Base-by-base conservation (phyloP, 1,284 basidiomycete genomes). In the Naganishia liquefaciens region DNA sequence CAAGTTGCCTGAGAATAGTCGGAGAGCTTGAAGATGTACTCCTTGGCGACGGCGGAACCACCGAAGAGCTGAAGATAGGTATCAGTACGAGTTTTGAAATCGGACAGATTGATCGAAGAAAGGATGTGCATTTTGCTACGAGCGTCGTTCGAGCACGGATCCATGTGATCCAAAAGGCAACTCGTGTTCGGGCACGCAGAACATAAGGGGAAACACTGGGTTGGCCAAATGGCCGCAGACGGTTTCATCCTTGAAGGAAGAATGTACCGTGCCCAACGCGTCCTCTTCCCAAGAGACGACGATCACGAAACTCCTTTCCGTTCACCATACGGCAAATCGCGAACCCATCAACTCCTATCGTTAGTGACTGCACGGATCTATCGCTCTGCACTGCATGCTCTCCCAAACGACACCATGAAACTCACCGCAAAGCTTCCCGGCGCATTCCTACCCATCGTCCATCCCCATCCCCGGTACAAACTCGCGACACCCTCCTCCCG, bases 401-500 rank as follows among this genome's bases (percentile, higher is more conserved):
- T 23, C 23, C 47, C 19, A 6, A 15, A 49, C 47, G 21, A 23
- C 47, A 13, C 49, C 54, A 50, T n/a, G 15, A 50, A 5, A 82
- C 89, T 68, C 74, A 93, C 91, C 62, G 95, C 93, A 72, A 99
- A 99, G 63, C 86, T 88, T 17, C 95, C 95, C 2, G 95, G 95
- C 1, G 95, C 95, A 76, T 99, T 99, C 64, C 95, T 86, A 1
- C 93, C 94, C 83, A 97, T 91, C 42, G 95, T 99, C 95, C 95
- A 98, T 63, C 94, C 95, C 91, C 93, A 97, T 44, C 95, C 95
- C 70, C 93, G 87, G 81, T 99, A 99, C 43, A 99, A 85, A 2
- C 88, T 85, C 13, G 85, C 88, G 62, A 84, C 74, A 65, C 94
- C 93, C 76, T 99, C 96, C 72, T 99, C 94, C 70, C 88, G 81